Base-by-base conservation (phyloP, 495 filamentous ascomycete species). In the Penicillium manginii region DNA sequence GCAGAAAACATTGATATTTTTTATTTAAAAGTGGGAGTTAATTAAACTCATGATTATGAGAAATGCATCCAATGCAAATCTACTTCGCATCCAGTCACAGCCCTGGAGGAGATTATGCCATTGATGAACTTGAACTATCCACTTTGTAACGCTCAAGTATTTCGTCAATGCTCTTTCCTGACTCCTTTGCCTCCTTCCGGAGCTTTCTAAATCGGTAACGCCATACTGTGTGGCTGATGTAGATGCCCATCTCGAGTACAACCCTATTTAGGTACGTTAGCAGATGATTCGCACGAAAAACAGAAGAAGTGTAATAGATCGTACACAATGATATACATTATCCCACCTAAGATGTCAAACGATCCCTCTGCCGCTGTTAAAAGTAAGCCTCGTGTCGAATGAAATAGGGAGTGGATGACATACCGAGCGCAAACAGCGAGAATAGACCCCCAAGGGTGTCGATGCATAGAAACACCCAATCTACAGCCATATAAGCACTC, bases 161-260 rank as follows among this genome's bases (percentile, higher is more conserved):
- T 9, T 43, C 17, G 14, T 43, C 40, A 4, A 43, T 43, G 17
- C 40, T 43, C 17, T 43, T 43, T 17, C 40, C 40, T n/a, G 40
- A 17, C 40, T 17, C 8, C 40, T 43, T 43, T 17, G 40, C 40
- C 40, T 43, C 40, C 17, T 4, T 43, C 17, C 40, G 40, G 19
- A 43, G 17, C 40, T 43, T 9, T 43, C 40, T 17, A n/a, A 43
- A 43, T 43, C 40, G 40, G 17, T 43, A 43, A 7, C 40, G 40
- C 40, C 40, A 43, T 17, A 43, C n/a, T 18, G 40, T 43, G 40
- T 43, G 40, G 17, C 40, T 43, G 40, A 43, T 43, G 17, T 43
- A 43, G 4, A 43, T 43, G 40, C 17, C 40, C 40, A 43, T 43
- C 17, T 43, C 40, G 7, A 43, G 40, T n/a, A 43, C 40, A 18